These are phyloP conservation scores for Cudoniella acicularis DNA, from an alignment of 495 filamentous ascomycete genomes.

Conservation along the genomic window DNA sequence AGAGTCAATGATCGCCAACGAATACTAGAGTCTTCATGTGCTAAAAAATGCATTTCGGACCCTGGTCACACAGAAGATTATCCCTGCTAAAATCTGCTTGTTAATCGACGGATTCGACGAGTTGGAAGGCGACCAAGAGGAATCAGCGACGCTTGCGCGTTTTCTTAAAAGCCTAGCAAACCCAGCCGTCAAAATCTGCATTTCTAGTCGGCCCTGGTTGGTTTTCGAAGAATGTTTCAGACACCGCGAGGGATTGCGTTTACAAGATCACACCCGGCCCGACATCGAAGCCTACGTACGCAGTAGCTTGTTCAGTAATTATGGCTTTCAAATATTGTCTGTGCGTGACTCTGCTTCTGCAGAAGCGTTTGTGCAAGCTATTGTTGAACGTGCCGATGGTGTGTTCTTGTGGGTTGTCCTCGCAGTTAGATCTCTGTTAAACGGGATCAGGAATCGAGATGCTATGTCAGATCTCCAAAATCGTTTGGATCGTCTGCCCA, in stretches of 20 bases:
- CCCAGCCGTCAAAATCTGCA: constrained; percentile 29
- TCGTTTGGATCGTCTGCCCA: constrained; percentile 1
- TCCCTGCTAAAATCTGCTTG: constrained; percentile 14
- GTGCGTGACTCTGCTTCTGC: not conserved
- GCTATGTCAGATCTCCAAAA: not conserved
- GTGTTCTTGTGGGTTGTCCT: constrained; percentile 14
- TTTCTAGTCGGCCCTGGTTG: constrained; percentile 29
- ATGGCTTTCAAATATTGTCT: not conserved
- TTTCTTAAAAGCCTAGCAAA: constrained; percentile 4
- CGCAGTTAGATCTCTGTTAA: not conserved
- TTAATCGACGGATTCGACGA: constrained; percentile 38
- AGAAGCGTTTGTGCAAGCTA: not conserved
- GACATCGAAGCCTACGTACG: constrained; percentile 7
- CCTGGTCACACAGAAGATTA: not conserved
- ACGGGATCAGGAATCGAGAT: not conserved
- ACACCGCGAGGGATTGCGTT: not conserved
- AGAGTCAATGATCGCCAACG: not conserved
- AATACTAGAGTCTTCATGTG: not conserved
- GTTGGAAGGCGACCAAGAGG: constrained; percentile 23
- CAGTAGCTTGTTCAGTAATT: not conserved
- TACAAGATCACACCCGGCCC: constrained; percentile 4
- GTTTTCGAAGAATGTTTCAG: constrained; percentile 22
- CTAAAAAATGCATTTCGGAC: not conserved
- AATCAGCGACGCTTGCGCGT: constrained; percentile 16
- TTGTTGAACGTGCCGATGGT: constrained; percentile 5